Percentiles rank a stretch among this genome's conserved stretches.
phyloP scores from a whole-genome alignment of 306 rosid genomes.

The Cucumis sativus region DNA sequence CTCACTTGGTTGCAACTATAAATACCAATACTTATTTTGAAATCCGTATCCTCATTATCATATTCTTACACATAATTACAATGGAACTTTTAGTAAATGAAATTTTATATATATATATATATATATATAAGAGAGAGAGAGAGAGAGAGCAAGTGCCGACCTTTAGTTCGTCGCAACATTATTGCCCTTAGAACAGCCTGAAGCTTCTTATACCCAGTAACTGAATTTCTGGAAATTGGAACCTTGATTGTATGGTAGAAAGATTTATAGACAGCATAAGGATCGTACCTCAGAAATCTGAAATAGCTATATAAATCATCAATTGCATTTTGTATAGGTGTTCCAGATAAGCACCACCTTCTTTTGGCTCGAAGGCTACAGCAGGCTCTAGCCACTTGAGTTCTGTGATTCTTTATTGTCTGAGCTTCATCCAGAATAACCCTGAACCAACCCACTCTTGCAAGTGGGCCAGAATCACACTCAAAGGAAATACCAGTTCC shows the following conservation, averaged over 20 bases:
- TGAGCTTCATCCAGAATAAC: conserved; percentile 98
- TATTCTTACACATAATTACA: neutral
- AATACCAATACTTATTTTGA: neutral
- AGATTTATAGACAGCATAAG: conserved; percentile 80
- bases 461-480: conserved; percentile 60
- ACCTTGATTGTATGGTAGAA: conserved; percentile 75
- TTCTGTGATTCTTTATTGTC: conserved; percentile 94
- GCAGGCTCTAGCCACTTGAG: conserved; percentile 99
- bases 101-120: neutral
- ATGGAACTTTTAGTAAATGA: neutral
- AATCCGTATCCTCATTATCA: neutral
- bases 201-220: conserved; percentile 92
- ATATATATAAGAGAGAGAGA: neutral
- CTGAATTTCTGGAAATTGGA: conserved; percentile 73
- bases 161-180: conserved; percentile 98
- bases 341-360: conserved; percentile 99
- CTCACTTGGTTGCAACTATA: neutral
- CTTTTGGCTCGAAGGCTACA: conserved; percentile 93
- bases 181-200: conserved; percentile 97
- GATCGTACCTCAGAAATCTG: conserved; percentile 91
- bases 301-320: conserved; percentile 95
- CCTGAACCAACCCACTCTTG: conserved; percentile 89
- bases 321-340: conserved; percentile 87
- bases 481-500: conserved; percentile 52
- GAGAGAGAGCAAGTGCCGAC: conserved; percentile 21